Conservation (phyloP, 2,329 filamentous ascomycete genomes). For the Zymoseptoria crescenta region DNA sequence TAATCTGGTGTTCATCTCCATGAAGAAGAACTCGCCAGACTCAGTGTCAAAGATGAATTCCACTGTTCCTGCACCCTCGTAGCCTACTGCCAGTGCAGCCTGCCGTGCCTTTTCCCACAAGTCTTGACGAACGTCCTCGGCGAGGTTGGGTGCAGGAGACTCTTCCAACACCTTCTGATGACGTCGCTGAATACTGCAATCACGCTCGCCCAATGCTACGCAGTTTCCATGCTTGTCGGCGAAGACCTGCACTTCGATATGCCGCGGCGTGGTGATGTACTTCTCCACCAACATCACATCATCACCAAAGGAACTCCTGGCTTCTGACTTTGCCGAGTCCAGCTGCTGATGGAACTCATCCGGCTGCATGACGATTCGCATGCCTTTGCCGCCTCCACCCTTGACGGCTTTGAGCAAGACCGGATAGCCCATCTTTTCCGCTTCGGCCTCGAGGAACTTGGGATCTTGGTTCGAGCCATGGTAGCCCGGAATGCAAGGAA, state of each 20-base stretch:
- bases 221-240: conserved; percentile 58
- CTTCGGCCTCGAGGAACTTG: conserved; percentile 56
- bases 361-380: conserved; percentile 54
- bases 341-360: conserved; percentile 54
- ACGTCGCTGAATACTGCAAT: conserved; percentile 58
- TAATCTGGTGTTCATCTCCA: conserved; percentile 71
- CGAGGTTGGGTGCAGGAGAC: conserved; percentile 55
- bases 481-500: conserved; percentile 93
- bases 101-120: conserved; percentile 58
- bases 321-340: conserved; percentile 56
- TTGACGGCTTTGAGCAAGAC: conserved; percentile 61
- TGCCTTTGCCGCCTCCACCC: conserved; percentile 60
- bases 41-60: conserved; percentile 66
- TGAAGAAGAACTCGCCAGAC: conserved; percentile 58
- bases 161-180: conserved; percentile 63
- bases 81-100: conserved; percentile 55
- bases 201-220: conserved; percentile 56
- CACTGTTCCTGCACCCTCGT: conserved; percentile 59
- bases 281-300: conserved; percentile 62
- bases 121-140: conserved; percentile 52
- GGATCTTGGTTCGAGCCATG: conserved; percentile 77
- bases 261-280: conserved; percentile 58
- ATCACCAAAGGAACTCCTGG: conserved; percentile 56
- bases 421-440: conserved; percentile 61
- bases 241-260: conserved; percentile 62